Percentiles rank a stretch among this genome's conserved stretches.
Conservation (phyloP, 768 basidiomycete genomes). For the Suillus plorans region DNA sequence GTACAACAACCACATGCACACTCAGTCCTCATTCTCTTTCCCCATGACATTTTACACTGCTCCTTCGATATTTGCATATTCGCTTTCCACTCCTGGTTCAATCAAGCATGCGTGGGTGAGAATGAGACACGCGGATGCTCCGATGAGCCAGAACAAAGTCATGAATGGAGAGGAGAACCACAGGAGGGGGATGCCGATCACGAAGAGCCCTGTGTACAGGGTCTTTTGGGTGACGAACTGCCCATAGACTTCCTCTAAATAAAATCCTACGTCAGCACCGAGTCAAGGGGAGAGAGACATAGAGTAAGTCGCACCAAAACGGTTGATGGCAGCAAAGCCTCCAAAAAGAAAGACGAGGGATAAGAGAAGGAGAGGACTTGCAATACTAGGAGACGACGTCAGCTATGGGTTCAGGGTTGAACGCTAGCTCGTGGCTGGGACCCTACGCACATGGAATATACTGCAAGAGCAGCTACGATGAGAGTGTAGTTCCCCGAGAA, state of each 20-base stretch:
- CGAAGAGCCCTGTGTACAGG: slow-evolving; percentile 85
- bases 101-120: slow-evolving; percentile 84
- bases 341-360: slow-evolving; percentile 87
- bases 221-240: slow-evolving; percentile 80
- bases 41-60: slow-evolving; percentile 39
- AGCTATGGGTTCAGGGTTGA: not conserved
- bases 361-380: slow-evolving; percentile 78
- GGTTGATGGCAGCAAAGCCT: slow-evolving; percentile 88
- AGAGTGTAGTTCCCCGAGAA: slow-evolving; percentile 91
- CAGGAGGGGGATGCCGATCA: slow-evolving; percentile 88
- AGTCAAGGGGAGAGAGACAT: not conserved
- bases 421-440: not conserved
- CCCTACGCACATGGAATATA: slow-evolving; percentile 76
- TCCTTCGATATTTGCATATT: slow-evolving; percentile 81
- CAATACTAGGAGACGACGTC: slow-evolving; percentile 50
- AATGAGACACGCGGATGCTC: slow-evolving; percentile 81
- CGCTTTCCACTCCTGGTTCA: slow-evolving; percentile 94
- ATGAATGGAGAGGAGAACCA: slow-evolving; percentile 73
- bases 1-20: slow-evolving; percentile 1
- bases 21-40: not conserved
- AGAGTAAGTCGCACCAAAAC: slow-evolving; percentile 60
- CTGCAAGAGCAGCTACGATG: slow-evolving; percentile 72
- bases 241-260: not conserved
- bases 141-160: slow-evolving; percentile 95
- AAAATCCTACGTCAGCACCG: not conserved